Conservation (phyloP, 176 grass and related monocot genomes). For the Oryza glaberrima region DNA sequence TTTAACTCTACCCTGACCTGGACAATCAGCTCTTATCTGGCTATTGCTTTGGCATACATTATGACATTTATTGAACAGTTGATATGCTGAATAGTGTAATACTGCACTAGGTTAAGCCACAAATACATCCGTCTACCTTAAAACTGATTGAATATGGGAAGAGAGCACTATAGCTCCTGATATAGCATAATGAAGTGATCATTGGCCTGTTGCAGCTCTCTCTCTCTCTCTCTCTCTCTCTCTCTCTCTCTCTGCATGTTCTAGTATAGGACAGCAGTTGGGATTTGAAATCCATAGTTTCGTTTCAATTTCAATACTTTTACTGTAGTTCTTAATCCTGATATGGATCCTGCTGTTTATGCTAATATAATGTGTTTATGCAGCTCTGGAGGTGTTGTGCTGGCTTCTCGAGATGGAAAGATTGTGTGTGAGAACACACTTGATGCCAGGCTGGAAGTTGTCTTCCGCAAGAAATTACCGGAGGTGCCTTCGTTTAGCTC, state of each 20-base stretch:
- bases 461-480: conserved; percentile 94
- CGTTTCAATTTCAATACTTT: neutral
- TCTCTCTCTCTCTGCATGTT: no score
- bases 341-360: conserved; percentile 3
- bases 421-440: conserved; percentile 94
- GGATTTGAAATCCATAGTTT: neutral
- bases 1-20: neutral
- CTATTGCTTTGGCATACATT: neutral
- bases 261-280: neutral
- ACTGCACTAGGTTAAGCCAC: neutral
- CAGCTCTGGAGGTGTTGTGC: conserved; percentile 90
- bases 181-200: neutral
- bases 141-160: neutral
- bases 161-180: neutral
- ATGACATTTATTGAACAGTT: neutral
- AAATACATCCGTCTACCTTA: neutral
- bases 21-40: neutral
- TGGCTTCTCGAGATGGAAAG: conserved; percentile 97
- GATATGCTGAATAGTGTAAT: neutral
- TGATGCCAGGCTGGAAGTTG: conserved; percentile 93
- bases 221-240: neutral
- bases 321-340: conserved; percentile 1
- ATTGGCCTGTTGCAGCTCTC: neutral
- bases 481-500: conserved; percentile 56
- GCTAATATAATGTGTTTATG: conserved; percentile 38